Conservation (phyloP, 2,329 filamentous ascomycete genomes). For the Orbilia brochopaga region DNA sequence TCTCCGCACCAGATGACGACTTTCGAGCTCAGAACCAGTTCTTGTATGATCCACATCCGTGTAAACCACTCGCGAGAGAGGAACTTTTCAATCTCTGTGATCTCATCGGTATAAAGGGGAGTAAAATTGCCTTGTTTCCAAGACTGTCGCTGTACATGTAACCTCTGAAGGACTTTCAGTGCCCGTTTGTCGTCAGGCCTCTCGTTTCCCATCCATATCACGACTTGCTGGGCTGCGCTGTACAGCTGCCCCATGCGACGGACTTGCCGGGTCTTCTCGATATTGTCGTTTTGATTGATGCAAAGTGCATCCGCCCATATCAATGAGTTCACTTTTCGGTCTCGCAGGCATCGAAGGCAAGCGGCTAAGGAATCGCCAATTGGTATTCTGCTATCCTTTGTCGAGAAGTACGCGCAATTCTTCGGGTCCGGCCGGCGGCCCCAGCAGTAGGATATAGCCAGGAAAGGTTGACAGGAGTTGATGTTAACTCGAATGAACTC, state of each 20-base stretch:
- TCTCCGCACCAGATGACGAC: neutral
- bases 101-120: neutral
- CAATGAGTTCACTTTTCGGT: neutral
- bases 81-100: neutral
- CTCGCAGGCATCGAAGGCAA: neutral
- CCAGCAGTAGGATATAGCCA: constrained; percentile 1
- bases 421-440: neutral
- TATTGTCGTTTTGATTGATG: constrained; percentile 12
- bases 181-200: neutral
- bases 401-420: neutral
- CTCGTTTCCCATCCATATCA: constrained; percentile 11
- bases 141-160: neutral
- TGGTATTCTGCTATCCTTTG: neutral
- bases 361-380: neutral
- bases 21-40: neutral
- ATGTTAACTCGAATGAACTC: constrained; percentile 1
- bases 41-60: constrained; percentile 12
- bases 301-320: constrained; percentile 9
- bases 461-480: neutral
- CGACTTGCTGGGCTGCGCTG: neutral
- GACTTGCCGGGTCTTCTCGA: constrained; percentile 6
- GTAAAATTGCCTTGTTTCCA: neutral
- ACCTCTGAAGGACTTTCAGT: neutral
- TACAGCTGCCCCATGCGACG: constrained; percentile 4
- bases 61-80: constrained; percentile 5